These are phyloP conservation scores for Penicillium sp. DNA, from an alignment of 2,329 filamentous ascomycete species.

Conservation along the genomic window DNA sequence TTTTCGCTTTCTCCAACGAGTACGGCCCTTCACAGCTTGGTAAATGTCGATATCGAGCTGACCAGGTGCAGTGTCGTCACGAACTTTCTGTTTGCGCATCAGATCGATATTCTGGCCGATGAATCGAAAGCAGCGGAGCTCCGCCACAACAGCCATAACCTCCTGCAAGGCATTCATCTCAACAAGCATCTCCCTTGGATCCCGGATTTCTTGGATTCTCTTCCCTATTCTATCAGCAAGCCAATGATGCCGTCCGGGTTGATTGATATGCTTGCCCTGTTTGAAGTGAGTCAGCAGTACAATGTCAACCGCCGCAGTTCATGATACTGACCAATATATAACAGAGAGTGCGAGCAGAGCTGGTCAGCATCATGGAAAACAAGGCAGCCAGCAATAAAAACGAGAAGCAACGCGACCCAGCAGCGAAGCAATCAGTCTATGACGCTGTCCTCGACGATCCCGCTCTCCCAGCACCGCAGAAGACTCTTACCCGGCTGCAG, in stretches of 20 bases:
- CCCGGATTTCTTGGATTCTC: conserved; percentile 22
- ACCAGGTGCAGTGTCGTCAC: conserved; percentile 25
- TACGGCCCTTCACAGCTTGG: conserved; percentile 6
- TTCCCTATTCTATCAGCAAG: conserved; percentile 22
- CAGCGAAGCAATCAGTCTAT: conserved; percentile 25
- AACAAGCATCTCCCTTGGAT: conserved; percentile 34
- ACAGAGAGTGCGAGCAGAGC: conserved; percentile 24
- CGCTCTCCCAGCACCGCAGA: conserved; percentile 35
- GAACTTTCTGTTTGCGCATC: conserved; percentile 31
- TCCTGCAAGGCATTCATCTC: conserved; percentile 31
- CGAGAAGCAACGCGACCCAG: not conserved
- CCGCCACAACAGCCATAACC: conserved; percentile 28
- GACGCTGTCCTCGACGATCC: conserved; percentile 1
- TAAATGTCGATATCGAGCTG: not conserved
- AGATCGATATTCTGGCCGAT: conserved; percentile 24
- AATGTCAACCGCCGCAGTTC: not conserved
- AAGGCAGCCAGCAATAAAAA: not conserved
- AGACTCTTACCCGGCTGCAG: conserved; percentile 23
- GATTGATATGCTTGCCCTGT: conserved; percentile 24
- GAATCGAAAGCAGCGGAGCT: conserved; percentile 22
- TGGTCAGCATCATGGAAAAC: conserved; percentile 11
- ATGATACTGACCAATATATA: not conserved
- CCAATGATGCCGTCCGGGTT: conserved; percentile 24
- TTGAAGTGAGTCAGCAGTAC: conserved; percentile 11
- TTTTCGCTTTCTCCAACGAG: conserved; percentile 32